phyloP scores from a whole-genome alignment of 2,329 filamentous ascomycete species.

The Sclerotinia sclerotiorum region DNA sequence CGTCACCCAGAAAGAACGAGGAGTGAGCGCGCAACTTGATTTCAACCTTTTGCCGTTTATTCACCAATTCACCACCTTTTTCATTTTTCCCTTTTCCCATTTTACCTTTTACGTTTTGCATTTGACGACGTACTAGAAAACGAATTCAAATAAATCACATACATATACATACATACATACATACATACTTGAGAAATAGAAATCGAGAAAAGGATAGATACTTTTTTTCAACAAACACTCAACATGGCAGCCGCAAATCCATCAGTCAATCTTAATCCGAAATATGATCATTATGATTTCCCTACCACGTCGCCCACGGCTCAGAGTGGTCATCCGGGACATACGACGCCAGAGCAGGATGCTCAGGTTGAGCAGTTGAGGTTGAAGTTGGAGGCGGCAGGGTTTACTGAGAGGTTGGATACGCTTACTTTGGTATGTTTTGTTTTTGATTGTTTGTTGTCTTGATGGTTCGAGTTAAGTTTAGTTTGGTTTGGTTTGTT shows the following conservation, averaged over 20 bases:
- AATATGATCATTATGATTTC: slow-evolving; percentile 96
- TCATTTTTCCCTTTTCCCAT: no score
- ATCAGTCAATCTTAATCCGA: slow-evolving; percentile 64
- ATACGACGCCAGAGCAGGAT: slow-evolving; percentile 84
- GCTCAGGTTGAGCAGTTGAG: slow-evolving; percentile 86
- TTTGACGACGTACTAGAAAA: no score
- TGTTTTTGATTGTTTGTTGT: not conserved
- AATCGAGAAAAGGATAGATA: not conserved
- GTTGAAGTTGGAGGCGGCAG: slow-evolving; percentile 77
- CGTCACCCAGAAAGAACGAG: not conserved
- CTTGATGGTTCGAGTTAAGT: not conserved
- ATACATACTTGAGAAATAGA: not conserved
- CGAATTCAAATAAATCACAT: not conserved
- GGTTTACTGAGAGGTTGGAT: slow-evolving; percentile 81
- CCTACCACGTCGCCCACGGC: slow-evolving; percentile 72
- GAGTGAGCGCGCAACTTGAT: not conserved
- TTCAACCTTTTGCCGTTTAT: not conserved
- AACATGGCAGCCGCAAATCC: slow-evolving; percentile 36
- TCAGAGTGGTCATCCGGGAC: slow-evolving; percentile 79
- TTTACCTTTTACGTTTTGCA: not conserved
- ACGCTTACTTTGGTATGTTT: slow-evolving; percentile 79
- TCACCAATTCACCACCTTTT: not conserved
- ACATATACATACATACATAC: no score
- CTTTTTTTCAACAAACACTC: no score
- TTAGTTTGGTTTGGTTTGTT: not conserved